Conservation (phyloP, 192 early-diverging fungal species). For the Backusella macrospora region DNA sequence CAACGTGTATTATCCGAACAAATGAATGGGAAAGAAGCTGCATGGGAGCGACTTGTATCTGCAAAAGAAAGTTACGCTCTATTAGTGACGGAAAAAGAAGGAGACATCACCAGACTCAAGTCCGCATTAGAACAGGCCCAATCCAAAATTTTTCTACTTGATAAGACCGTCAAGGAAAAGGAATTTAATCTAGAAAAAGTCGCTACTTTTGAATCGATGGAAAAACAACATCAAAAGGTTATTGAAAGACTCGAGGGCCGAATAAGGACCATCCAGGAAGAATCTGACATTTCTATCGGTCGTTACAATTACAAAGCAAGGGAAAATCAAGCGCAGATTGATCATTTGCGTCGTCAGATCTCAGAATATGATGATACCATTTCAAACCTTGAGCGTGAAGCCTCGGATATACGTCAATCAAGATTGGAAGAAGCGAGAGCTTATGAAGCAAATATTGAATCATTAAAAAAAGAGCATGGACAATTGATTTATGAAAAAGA, state of each 20-base stretch:
- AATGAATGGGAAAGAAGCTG: conserved; percentile 26
- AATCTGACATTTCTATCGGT: neutral
- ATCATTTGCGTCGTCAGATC: conserved; percentile 24
- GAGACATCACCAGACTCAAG: conserved; percentile 4
- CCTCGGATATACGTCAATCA: conserved; percentile 41
- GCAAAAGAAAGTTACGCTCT: conserved; percentile 35
- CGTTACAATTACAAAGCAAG: neutral
- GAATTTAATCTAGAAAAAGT: neutral
- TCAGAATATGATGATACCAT: conserved; percentile 22
- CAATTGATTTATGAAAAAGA: conserved; percentile 35
- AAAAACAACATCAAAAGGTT: conserved; percentile 16
- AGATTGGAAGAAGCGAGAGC: conserved; percentile 44
- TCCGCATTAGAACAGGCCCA: neutral
- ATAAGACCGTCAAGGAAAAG: neutral
- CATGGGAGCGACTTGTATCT: conserved; percentile 33
- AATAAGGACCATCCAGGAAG: conserved; percentile 11
- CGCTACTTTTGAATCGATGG: neutral
- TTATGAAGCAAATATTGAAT: conserved; percentile 39
- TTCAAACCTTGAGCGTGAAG: conserved; percentile 35
- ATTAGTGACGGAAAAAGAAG: conserved; percentile 26
- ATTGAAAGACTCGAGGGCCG: conserved; percentile 26
- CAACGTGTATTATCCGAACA: conserved; percentile 14
- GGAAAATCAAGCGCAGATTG: conserved; percentile 33
- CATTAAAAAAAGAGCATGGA: conserved; percentile 41
- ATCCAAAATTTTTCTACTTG: neutral